Percentiles rank a stretch among this genome's conserved stretches.
Evolutionary conservation across 164 flowering plant genomes (phyloP).

Genomic region (Vitis labrusca): DNA sequence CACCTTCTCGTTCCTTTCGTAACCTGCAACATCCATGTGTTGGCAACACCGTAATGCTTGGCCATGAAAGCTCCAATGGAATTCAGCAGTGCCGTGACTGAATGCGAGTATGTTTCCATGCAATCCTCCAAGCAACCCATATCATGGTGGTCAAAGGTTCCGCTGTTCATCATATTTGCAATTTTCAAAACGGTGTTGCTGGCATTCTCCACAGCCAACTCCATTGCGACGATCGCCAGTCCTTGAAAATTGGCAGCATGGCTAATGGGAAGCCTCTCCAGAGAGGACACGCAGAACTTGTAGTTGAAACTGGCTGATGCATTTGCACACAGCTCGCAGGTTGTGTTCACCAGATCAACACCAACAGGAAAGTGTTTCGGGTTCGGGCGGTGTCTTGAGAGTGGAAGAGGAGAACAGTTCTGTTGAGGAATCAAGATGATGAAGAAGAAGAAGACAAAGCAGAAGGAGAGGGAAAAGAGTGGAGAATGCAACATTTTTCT

Average conservation of each 20-base stretch:
- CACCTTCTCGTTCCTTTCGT: constrained; percentile 37
- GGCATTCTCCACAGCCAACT: constrained; percentile 38
- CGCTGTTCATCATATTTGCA: constrained; percentile 5
- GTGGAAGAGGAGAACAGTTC: background rate
- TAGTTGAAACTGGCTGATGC: constrained; percentile 11
- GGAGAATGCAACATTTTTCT: constrained; percentile 4
- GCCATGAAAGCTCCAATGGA: constrained; percentile 22
- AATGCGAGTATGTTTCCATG: constrained; percentile 36
- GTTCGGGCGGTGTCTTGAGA: too few species aligned
- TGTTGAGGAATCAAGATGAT: constrained; percentile 4
- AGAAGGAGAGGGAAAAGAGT: background rate
- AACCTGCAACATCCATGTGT: constrained; percentile 28
- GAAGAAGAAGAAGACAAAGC: constrained; percentile 4
- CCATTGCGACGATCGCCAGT: constrained; percentile 35
- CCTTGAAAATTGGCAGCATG: constrained; percentile 30
- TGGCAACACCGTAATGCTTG: constrained; percentile 14
- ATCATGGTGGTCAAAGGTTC: constrained; percentile 6
- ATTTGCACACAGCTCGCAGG: constrained; percentile 32
- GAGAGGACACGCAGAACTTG: constrained; percentile 17
- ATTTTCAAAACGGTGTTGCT: constrained; percentile 27
- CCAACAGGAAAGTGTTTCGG: background rate
- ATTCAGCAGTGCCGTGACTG: constrained; percentile 13
- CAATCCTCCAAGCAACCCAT: constrained; percentile 30
- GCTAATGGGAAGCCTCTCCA: constrained; percentile 25
- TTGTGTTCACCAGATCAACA: constrained; percentile 26